Evolutionary conservation across 2,329 filamentous ascomycete genomes (phyloP), one percentile per base, ranked within the genome.

Genomic region (Fusarium sp.): DNA sequence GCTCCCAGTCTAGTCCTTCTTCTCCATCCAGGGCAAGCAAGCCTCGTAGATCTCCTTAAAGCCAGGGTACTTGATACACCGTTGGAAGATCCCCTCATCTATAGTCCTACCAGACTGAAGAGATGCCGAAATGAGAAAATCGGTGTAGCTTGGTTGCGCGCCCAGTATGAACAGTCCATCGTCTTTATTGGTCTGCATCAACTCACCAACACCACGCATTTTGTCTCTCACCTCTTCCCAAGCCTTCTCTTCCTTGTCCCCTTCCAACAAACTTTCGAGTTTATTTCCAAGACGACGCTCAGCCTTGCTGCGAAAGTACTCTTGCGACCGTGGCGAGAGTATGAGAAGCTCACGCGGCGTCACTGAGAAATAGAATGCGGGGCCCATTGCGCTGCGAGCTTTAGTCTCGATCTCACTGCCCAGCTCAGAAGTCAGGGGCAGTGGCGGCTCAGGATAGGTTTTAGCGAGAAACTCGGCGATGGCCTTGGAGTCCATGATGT

Each of bases 51-150:
- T 61, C 3, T 17, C 26, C 8, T 39, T 56, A 2, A 66, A 61
- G 1, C 63, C 63, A 40, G 38, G 18, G 24, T 61, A 43, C 7
- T 2, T 7, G 6, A 39, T 7, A 20, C 49, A 66, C 4, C 63
- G 18, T 15, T 50, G 39, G 1, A 61, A 66, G 2, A 61, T 20
- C 5, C 8, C 20, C 9, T 66, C 55, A 28, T 66, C 62, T 31
- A 66, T 24, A 7, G 34, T 61, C 31, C 49, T 66, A 1, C 34
- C 15, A 1, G 55, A 66, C 5, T 66, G 63, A 8, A 66, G 63
- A 2, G 63, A 61, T 9, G 24, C 62, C 6, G 62, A 54, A 1
- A 66, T 56, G 5, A 66, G 55, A 5, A 66, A 66, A 24, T 66
- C 63, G 4, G 55, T 55, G 9, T 66, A 61, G 1, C 39, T 66